Percentiles rank a stretch among this genome's conserved stretches.
These are phyloP conservation scores for Detonula confervacea DNA, from an alignment of 352 stramenopile genomes.

Conservation along the genomic window DNA sequence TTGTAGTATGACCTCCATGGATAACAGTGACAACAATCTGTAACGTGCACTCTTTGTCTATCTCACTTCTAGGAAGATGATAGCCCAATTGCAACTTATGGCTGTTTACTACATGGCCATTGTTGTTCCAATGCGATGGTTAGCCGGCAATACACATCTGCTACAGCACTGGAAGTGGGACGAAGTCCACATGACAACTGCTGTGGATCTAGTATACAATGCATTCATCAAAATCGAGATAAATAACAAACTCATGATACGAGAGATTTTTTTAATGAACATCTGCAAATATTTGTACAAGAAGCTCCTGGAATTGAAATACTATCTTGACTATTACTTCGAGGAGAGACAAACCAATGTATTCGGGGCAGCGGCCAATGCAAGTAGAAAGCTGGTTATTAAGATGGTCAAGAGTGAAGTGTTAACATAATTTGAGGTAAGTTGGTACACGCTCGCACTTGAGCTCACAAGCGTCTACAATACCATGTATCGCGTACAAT, in stretches of 20 bases:
- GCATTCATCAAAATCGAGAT: background rate
- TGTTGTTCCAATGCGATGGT: slow-evolving; percentile 5
- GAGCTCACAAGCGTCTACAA: no score
- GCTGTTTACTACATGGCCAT: background rate
- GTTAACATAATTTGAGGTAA: no score
- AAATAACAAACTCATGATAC: background rate
- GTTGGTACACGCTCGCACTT: no score
- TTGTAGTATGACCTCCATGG: no score
- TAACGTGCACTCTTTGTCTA: background rate
- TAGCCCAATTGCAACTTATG: background rate
- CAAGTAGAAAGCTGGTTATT: no score
- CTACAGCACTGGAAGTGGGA: background rate
- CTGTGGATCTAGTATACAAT: background rate
- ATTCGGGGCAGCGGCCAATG: no score
- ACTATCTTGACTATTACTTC: slow-evolving; percentile 11
- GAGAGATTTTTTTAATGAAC: slow-evolving; percentile 19
- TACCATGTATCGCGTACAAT: no score
- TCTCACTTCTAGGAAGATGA: background rate
- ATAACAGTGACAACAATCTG: no score
- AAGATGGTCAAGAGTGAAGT: no score
- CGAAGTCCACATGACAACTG: background rate
- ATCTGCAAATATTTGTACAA: slow-evolving; percentile 15
- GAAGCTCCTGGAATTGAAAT: slow-evolving; percentile 5
- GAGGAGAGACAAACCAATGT: slow-evolving; percentile 5
- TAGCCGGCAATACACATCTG: background rate